phyloP scores from a whole-genome alignment of 2,329 filamentous ascomycete species.

The Triangularia verruculosa region DNA sequence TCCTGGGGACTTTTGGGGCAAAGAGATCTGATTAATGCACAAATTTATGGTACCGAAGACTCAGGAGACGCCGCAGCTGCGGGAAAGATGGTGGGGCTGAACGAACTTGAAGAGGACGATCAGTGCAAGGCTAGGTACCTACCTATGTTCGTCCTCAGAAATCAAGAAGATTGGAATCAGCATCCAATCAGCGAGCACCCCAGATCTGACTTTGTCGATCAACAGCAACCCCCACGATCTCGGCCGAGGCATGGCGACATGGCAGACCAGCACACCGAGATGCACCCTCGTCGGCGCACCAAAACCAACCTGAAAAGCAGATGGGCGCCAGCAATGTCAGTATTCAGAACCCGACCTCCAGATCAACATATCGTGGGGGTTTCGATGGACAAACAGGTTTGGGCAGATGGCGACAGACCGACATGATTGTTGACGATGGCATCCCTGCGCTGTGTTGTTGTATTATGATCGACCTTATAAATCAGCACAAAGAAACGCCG shows the following conservation, averaged over 20 bases:
- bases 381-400: neutral
- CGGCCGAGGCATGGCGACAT: neutral
- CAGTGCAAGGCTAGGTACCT: no score
- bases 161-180: neutral
- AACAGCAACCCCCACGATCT: neutral
- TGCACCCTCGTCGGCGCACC: neutral
- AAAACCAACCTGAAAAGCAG: neutral
- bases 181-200: neutral
- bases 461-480: constrained; percentile 7
- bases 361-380: neutral
- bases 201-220: neutral
- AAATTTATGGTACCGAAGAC: no score
- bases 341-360: neutral
- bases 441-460: neutral
- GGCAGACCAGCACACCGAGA: neutral
- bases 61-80: no score
- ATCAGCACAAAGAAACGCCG: constrained; percentile 13
- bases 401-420: neutral
- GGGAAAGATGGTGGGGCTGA: no score
- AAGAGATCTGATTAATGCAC: no score
- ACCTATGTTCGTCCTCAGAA: no score
- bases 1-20: neutral
- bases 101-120: no score
- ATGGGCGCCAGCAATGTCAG: neutral
- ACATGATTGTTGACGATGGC: neutral